Base-by-base conservation (phyloP, 2,329 filamentous ascomycete species). In the Sporothrix luriei region DNA sequence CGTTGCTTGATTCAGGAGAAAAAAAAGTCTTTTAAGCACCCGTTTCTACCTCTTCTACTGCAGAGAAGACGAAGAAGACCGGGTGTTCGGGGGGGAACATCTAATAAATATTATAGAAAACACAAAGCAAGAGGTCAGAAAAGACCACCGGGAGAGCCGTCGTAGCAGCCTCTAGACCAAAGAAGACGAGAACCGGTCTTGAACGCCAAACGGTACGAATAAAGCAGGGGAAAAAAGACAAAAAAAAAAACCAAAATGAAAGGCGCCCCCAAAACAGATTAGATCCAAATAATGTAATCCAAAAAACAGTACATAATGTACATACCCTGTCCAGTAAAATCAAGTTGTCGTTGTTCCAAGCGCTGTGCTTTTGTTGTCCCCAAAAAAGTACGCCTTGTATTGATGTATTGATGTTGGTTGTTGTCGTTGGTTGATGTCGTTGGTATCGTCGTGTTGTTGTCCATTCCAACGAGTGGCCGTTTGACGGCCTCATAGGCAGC, bases 401-500 rank as follows among this genome's bases (percentile, higher is more conserved):
- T n/a, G n/a, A n/a, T n/a, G n/a, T n/a, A n/a, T n/a, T n/a, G n/a
- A n/a, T n/a, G n/a, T n/a, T n/a, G n/a, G n/a, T n/a, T n/a, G n/a
- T n/a, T 33, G 33, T 33, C 9, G 9, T 33, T 33, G 33, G 33
- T 16, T 43, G 40, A 2, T 11, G 40, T 16, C 14, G 40, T 16
- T 16, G 40, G 13, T 14, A 10, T 43, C 33, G 33, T 43, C 40
- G 40, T 43, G 4, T 10, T 16, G 40, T 43, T 40, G 29, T 38
- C 24, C 2, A 16, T 55, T 57, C 29, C 3, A 57, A 19, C 26
- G 52, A 57, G 52, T 19, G 52, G 52, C 26, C 4, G 55, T 33
- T 33, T 55, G 26, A 14, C 26, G 2, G 21, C 51, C 40, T 40
- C 70, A 79, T 71, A 78, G 71, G 73, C 78, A 79, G 73, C 78